These are phyloP conservation scores for Closterium sp. DNA, from an alignment of 139 green algal genomes.

Conservation along the genomic window DNA sequence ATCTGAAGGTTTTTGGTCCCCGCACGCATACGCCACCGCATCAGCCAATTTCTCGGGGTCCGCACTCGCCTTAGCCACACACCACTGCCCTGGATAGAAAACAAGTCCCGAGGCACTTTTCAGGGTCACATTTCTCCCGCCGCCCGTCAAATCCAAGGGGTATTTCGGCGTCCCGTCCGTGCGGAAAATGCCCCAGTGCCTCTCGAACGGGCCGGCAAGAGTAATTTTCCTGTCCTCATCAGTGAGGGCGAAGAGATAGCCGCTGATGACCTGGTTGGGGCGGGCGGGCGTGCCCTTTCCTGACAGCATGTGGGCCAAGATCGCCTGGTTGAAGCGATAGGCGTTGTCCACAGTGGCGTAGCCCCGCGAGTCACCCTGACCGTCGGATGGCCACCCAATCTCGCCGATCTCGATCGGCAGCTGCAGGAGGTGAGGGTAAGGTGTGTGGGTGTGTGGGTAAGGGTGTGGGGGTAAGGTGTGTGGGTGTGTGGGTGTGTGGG, in stretches of 20 bases:
- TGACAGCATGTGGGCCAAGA: background rate
- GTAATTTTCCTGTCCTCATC: conserved; percentile 23
- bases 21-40: background rate
- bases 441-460: background rate
- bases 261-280: background rate
- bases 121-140: background rate
- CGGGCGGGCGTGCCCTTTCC: conserved; percentile 3
- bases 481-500: background rate
- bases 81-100: background rate
- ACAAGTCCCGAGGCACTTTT: background rate
- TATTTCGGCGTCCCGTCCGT: conserved; percentile 30
- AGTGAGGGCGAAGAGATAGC: conserved; percentile 28
- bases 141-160: conserved; percentile 10
- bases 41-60: background rate
- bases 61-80: background rate
- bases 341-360: conserved; percentile 16
- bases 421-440: background rate
- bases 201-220: conserved; percentile 20
- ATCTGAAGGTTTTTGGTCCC: background rate
- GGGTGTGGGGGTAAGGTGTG: background rate
- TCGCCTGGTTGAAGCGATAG: conserved; percentile 7
- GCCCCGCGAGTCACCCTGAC: background rate
- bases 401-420: conserved; percentile 24
- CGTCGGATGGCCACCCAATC: conserved; percentile 35
- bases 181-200: conserved; percentile 27